A percentile compares a stretch with the other conserved stretches of the same genome.
Evolutionary conservation across 495 filamentous ascomycete genomes (phyloP).

Genomic region (Xylaria castorea): DNA sequence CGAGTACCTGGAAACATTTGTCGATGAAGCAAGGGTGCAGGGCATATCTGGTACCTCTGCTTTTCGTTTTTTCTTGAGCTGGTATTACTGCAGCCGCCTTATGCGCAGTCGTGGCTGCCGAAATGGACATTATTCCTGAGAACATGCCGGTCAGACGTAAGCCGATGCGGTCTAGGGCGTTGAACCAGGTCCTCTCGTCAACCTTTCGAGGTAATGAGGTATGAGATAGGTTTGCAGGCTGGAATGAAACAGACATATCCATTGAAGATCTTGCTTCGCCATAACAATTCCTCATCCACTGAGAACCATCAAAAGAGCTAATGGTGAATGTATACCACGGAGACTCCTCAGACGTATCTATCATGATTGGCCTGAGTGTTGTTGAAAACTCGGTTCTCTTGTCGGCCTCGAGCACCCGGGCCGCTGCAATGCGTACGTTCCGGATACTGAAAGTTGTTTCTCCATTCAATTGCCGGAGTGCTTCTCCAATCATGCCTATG

Average conservation of each 20-base stretch:
- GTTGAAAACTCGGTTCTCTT: slow-evolving; percentile 47
- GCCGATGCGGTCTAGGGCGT: neutral
- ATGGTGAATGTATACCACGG: slow-evolving; percentile 15
- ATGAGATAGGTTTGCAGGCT: no score
- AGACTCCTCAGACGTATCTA: slow-evolving; percentile 39
- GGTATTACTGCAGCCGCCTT: neutral
- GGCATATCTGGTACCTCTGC: no score
- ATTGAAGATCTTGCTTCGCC: slow-evolving; percentile 37
- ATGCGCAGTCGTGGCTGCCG: slow-evolving; percentile 1
- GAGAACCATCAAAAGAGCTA: neutral
- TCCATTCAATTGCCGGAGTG: slow-evolving; percentile 47
- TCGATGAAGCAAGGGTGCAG: slow-evolving; percentile 5
- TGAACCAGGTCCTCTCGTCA: neutral
- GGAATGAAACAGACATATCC: slow-evolving; percentile 42
- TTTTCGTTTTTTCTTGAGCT: no score
- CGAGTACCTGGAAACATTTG: slow-evolving; percentile 10
- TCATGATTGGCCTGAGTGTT: slow-evolving; percentile 48
- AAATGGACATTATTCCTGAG: neutral
- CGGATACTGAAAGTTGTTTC: slow-evolving; percentile 37
- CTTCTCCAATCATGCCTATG: slow-evolving; percentile 55
- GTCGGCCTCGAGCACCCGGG: slow-evolving; percentile 32
- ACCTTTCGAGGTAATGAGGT: neutral
- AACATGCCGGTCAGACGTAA: slow-evolving; percentile 9
- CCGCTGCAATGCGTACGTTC: slow-evolving; percentile 30
- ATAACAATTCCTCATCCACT: neutral